Evolutionary conservation across 495 filamentous ascomycete species (phyloP).

Genomic region (Penicillium samsonianum): DNA sequence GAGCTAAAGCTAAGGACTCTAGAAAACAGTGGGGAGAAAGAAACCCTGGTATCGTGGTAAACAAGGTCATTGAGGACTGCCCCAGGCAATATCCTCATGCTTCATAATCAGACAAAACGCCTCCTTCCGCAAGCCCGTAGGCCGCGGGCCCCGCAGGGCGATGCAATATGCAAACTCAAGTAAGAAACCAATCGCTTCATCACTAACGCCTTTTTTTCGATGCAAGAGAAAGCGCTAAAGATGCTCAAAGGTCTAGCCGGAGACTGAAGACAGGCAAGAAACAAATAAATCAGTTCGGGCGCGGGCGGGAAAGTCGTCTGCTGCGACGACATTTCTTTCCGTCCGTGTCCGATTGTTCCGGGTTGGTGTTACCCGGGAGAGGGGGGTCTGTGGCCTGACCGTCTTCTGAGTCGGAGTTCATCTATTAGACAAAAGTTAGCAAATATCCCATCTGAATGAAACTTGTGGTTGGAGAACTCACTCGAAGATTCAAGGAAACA

Average conservation of each 20-base stretch:
- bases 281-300: constrained; percentile 14
- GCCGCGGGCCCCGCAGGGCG: constrained; percentile 10
- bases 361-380: not conserved
- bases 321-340: constrained; percentile 24
- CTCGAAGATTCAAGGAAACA: constrained; percentile 47
- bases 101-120: constrained; percentile 24
- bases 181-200: constrained; percentile 18
- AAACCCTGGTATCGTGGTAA: constrained; percentile 15
- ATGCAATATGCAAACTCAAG: constrained; percentile 21
- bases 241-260: constrained; percentile 10
- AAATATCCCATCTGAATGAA: no score
- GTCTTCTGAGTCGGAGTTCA: constrained; percentile 22
- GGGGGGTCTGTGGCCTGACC: constrained; percentile 10
- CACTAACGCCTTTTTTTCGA: constrained; percentile 26
- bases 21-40: constrained; percentile 1
- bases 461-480: constrained; percentile 15
- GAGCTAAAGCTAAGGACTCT: constrained; percentile 8
- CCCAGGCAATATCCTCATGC: constrained; percentile 30
- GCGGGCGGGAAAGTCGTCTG: constrained; percentile 25
- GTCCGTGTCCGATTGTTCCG: constrained; percentile 16
- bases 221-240: constrained; percentile 30
- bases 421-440: constrained; percentile 4
- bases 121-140: constrained; percentile 14
- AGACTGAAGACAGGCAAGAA: constrained; percentile 1
- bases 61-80: constrained; percentile 21